Evolutionary conservation across 2,329 filamentous ascomycete species (phyloP), one percentile per base, ranked within the genome.

Genomic region (Xylaria sp.): DNA sequence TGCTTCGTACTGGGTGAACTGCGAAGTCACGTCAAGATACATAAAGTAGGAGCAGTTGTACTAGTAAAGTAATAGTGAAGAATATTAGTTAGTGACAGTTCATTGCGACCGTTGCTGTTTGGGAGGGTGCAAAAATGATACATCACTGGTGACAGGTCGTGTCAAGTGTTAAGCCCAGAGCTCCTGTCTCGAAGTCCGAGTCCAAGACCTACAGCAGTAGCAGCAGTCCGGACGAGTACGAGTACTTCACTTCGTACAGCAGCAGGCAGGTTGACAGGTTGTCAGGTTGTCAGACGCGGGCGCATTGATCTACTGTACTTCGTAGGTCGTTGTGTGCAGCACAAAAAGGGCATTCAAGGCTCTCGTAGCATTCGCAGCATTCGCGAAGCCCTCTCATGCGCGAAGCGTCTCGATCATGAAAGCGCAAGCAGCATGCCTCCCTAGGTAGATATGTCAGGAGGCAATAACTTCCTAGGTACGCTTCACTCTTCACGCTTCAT

Each of bases 61-160:
- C 16, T 16, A 30, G 23, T 30, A 30, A 30, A 5, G 23, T 30
- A 30, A 30, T 30, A 30, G 16, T 44, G 52, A 23, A 55, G 59
- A 30, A 62, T 37, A 54, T 57, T 10, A 19, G 47, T 46, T 46
- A 49, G 51, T 48, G 9, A 44, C 42, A 18, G 44, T 39, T 52
- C 39, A 34, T 52, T 55, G 42, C 42, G 46, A 47, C 52, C 47
- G 61, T 55, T 52, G 8, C 42, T 51, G 52, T 49, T 48, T 42
- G 37, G 37, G 37, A 42, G 19, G 23, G 19, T 35, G 47, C 47
- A 55, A 34, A 57, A 48, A 18, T 61, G 59, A 61, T 54, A 51
- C n/a, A 50, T 63, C 56, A 63, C 59, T 52, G 16, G 4, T 58
- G 34, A 51, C 30, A 59, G n/a, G 50, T 61, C 59, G 49, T 19